These are phyloP conservation scores for Meripilus lineatus DNA, from an alignment of 1,284 basidiomycete species.

Conservation along the genomic window DNA sequence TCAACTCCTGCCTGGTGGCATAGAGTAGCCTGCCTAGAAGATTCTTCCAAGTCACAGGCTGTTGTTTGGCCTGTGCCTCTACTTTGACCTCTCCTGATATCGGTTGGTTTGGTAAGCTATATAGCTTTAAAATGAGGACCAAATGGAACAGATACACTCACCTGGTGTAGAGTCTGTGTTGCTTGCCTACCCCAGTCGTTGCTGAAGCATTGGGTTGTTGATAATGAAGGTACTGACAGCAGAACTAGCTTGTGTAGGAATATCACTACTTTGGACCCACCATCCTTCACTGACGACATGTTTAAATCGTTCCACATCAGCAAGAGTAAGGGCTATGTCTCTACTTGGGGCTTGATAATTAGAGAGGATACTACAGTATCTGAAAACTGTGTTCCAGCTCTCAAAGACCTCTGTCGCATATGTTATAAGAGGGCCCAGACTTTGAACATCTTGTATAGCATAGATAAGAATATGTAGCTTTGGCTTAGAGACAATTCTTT, in stretches of 20 bases:
- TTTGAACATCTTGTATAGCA: slow-evolving; percentile 15
- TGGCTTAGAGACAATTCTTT: slow-evolving; percentile 18
- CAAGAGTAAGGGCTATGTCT: slow-evolving; percentile 35
- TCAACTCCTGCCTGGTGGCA: not conserved
- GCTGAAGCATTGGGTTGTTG: slow-evolving; percentile 13
- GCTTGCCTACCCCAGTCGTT: slow-evolving; percentile 16
- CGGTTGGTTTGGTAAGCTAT: not conserved
- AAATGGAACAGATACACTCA: slow-evolving; percentile 3
- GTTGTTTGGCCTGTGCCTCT: not conserved
- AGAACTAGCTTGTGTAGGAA: slow-evolving; percentile 8
- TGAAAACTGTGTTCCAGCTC: slow-evolving; percentile 41
- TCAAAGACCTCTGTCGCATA: slow-evolving; percentile 39
- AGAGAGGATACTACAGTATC: slow-evolving; percentile 33
- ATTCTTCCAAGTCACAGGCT: not conserved
- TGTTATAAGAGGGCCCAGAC: slow-evolving; percentile 17
- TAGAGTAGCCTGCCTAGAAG: not conserved
- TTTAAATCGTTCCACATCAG: slow-evolving; percentile 28
- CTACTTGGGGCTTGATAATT: slow-evolving; percentile 39
- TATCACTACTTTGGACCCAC: slow-evolving; percentile 10
- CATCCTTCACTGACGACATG: slow-evolving; percentile 16
- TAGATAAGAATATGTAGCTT: slow-evolving; percentile 25
- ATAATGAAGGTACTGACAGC: slow-evolving; percentile 10
- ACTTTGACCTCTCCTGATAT: slow-evolving; percentile 6
- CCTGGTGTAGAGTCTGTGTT: not conserved
- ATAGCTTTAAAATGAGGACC: not conserved